Evolutionary conservation across 2,329 filamentous ascomycete genomes (phyloP), one percentile per base, ranked within the genome.

Genomic region (Aspergillus ochraceus): DNA sequence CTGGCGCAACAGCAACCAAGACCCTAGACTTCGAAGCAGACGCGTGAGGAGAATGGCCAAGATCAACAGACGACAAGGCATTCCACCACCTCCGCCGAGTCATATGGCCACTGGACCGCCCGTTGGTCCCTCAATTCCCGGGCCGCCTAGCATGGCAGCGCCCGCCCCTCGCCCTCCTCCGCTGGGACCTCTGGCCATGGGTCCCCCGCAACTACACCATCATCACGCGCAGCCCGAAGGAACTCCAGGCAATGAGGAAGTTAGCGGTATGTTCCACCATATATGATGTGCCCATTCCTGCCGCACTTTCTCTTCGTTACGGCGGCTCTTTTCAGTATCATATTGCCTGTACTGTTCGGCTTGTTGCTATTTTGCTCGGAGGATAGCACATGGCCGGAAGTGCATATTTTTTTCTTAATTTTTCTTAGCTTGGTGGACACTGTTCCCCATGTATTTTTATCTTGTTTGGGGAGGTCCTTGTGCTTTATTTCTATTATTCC

Each of bases 1-100:
- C 80, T 98, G 95, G 95, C 86, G 95, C 64, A 99, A 99, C 81
- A 98, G 94, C 84, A 98, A 98, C 79, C 92, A 96, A 79, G 95
- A 99, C 70, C 91, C 92, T 53, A 86, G 93, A 67, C 82, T 98
- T 72, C 87, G 95, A 73, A 98, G 94, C 77, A 86, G 95, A 75
- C 86, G 95, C 69, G 95, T 99, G 59, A 88, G 95, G 66, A 88
- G 95, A 66, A 95, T 96, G 91, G 93, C 93, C 58, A 99, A 99
- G 83, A 91, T 97, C 79, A 95, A 89, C 79, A 93, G 86, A 71
- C 88, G 94, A 73, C 94, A 95, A 79, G 84, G 87, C 52, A 85
- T 88, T 66, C 84, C 82, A 64, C 82, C 84, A 66, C 87, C 85
- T 63, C 81, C 86, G 68, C 72, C 79, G 59, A 77, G 81, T 66